These are phyloP conservation scores for Rhodotorula taiwanensis DNA, from an alignment of 768 basidiomycete genomes.

Conservation along the genomic window DNA sequence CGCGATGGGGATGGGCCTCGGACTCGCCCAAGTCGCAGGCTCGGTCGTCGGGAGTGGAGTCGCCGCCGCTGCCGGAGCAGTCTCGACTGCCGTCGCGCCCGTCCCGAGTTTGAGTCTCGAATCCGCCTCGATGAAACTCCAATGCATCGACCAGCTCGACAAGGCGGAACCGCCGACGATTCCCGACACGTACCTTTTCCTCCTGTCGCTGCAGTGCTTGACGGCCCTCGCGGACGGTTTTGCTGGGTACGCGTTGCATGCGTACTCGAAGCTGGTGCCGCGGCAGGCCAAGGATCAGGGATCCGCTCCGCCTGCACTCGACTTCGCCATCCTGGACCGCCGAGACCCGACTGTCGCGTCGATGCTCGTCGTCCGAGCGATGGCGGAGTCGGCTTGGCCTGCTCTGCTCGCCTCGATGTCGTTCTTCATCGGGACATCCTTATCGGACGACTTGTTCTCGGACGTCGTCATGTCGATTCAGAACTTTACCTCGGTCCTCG, in stretches of 20 bases:
- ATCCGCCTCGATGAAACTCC: conserved; percentile 29
- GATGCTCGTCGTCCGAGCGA: conserved; percentile 61
- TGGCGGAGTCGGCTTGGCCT: conserved; percentile 86
- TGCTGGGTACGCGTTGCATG: conserved; percentile 61
- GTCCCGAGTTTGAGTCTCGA: conserved; percentile 43
- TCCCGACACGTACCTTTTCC: conserved; percentile 87
- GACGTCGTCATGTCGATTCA: conserved; percentile 77
- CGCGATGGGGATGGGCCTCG: conserved; percentile 34
- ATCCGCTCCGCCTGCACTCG: conserved; percentile 59
- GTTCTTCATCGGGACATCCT: conserved; percentile 79
- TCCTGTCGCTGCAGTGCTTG: conserved; percentile 81
- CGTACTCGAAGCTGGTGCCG: conserved; percentile 54
- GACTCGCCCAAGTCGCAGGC: conserved; percentile 23
- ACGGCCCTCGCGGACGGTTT: conserved; percentile 81
- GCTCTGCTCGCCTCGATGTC: conserved; percentile 78
- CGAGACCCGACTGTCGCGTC: conserved; percentile 52
- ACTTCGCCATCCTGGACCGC: conserved; percentile 58
- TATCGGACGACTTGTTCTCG: conserved; percentile 85
- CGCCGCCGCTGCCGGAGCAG: conserved; percentile 22
- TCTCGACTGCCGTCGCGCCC: conserved; percentile 62
- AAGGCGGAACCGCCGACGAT: conserved; percentile 91
- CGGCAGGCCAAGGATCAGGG: conserved; percentile 41
- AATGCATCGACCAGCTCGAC: conserved; percentile 88
- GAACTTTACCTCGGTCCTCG: conserved; percentile 76
- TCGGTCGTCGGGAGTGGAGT: conserved; percentile 24